These are phyloP conservation scores for Zymoseptoria brevis DNA, from an alignment of 2,329 filamentous ascomycete species.

Conservation along the genomic window DNA sequence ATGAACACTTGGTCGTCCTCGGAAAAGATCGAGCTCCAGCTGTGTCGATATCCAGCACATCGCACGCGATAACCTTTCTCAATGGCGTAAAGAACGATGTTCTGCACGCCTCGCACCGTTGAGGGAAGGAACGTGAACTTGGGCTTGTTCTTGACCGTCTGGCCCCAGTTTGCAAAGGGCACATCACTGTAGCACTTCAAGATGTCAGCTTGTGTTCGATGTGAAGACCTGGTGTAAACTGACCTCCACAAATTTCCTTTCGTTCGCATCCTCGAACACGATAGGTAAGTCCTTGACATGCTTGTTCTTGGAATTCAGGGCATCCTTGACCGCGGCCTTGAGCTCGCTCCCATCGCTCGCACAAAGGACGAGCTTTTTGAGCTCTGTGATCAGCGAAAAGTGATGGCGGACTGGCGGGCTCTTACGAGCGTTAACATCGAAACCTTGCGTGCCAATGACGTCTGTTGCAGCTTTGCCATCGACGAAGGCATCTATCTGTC, in stretches of 20 bases:
- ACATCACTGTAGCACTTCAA: neutral
- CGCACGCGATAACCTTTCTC: slow-evolving; percentile 4
- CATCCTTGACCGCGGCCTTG: neutral
- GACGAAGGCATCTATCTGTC: neutral
- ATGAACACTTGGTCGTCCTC: slow-evolving; percentile 7
- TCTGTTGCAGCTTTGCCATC: neutral
- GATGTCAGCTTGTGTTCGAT: neutral
- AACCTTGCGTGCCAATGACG: neutral
- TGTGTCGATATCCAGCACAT: slow-evolving; percentile 8
- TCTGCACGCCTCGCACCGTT: slow-evolving; percentile 9
- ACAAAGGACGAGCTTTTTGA: neutral
- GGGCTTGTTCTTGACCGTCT: slow-evolving; percentile 5
- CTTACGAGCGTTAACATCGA: neutral
- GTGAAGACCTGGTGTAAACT: neutral
- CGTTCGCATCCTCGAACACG: neutral
- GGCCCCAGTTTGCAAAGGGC: slow-evolving; percentile 8
- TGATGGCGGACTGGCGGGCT: neutral
- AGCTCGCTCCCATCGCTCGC: neutral
- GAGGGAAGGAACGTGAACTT: slow-evolving; percentile 7
- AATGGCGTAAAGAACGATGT: slow-evolving; percentile 7
- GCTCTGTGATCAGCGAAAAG: neutral
- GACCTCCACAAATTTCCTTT: neutral
- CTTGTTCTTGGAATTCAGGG: neutral
- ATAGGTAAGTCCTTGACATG: neutral
- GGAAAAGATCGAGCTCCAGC: slow-evolving; percentile 8